Base-by-base conservation (phyloP, 345 rosid species). In the Brassica juncea region DNA sequence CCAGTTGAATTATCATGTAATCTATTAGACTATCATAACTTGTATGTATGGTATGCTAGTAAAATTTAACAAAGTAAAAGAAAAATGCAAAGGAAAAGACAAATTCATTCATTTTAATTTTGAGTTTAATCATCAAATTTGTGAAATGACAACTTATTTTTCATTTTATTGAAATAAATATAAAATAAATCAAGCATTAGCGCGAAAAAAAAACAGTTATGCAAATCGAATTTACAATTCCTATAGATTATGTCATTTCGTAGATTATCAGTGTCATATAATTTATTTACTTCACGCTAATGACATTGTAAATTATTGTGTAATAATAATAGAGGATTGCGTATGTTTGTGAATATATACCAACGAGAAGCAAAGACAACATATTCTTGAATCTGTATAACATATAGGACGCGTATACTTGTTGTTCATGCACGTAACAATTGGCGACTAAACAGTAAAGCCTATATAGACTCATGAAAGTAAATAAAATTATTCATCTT, bases 391-490 rank as follows among this genome's bases (percentile, higher is more conserved):
- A 11, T 44, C 49, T 42, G 12, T 44, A 44, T 11, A 73, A 2
- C 49, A 35, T 35, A 49, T 4, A 14, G 16, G 57, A 10, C 32
- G 35, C n/a, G 31, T 23, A 59, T 32, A 12, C 12, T 39, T 39
- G 47, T 12, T 54, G 65, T 21, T 70, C 65, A 70, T 77, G 70
- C 70, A 77, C 57, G 70, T 52, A 77, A 68, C 6, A 37, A 49
- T 61, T 68, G 35, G 2, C 35, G 23, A 28, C 44, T 47, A 47
- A 37, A 9, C 39, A 35, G 39, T 47, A 15, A 15, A 54, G 59
- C 3, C 49, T 3, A 37, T 21, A 34, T 34, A 39, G 58, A 54
- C 7, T 71, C 9, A 30, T 28, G 14, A 52, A 34, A 25, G 23
- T 31, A 37, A 44, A n/a, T 2, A 67, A 75, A 67, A 10, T 4